Conservation (phyloP, 2,329 filamentous ascomycete species). For the Curvularia sp. region DNA sequence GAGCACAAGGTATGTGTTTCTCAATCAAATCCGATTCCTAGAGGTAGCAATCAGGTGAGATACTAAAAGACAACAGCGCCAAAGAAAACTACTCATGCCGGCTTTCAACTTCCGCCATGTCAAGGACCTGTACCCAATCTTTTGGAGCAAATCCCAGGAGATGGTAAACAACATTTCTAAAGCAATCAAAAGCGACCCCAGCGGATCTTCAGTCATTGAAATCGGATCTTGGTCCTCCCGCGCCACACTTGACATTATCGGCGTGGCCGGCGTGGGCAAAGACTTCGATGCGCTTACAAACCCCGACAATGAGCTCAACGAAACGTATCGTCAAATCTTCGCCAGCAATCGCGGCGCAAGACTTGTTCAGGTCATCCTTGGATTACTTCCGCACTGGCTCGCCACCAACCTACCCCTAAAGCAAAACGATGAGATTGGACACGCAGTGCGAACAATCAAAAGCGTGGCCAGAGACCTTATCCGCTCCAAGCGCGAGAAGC, state of each 20-base stretch:
- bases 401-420: conserved; percentile 70
- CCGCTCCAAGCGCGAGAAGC: conserved; percentile 68
- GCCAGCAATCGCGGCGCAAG: conserved; percentile 58
- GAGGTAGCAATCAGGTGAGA: neutral
- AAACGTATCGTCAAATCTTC: conserved; percentile 61
- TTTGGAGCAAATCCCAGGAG: conserved; percentile 58
- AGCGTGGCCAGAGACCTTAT: conserved; percentile 73
- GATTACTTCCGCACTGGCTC: conserved; percentile 70
- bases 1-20: conserved; percentile 70
- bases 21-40: neutral
- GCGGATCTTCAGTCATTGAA: conserved; percentile 50
- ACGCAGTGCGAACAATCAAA: conserved; percentile 55
- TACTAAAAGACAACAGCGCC: conserved; percentile 38
- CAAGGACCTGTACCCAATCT: conserved; percentile 58
- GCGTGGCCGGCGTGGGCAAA: conserved; percentile 62
- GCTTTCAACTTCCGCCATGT: conserved; percentile 60
- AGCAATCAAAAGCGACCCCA: conserved; percentile 31
- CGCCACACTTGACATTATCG: conserved; percentile 66
- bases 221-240: conserved; percentile 57
- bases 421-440: conserved; percentile 62
- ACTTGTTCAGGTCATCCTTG: conserved; percentile 63
- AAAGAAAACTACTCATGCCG: conserved; percentile 57
- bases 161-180: conserved; percentile 47
- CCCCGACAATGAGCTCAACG: conserved; percentile 59
- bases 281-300: conserved; percentile 63